These are phyloP conservation scores for Saccharomyces hybrid DNA, from an alignment of 1,139 yeast species.

Conservation along the genomic window DNA sequence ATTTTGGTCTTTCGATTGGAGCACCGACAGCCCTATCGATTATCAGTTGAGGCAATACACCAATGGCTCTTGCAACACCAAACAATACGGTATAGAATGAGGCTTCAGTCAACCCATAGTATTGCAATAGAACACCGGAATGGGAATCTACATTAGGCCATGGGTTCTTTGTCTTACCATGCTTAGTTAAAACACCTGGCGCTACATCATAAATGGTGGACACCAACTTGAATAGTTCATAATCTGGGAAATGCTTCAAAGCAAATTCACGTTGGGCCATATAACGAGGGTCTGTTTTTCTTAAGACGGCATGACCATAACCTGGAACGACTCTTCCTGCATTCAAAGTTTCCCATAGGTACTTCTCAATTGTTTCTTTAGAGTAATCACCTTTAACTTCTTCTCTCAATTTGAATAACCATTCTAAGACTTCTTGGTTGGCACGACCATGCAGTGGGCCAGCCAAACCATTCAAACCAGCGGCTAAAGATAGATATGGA, in stretches of 20 bases:
- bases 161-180: slow-evolving; percentile 98
- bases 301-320: slow-evolving; percentile 40
- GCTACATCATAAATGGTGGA: slow-evolving; percentile 90
- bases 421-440: slow-evolving; percentile 40
- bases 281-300: slow-evolving; percentile 55
- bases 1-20: slow-evolving; percentile 97
- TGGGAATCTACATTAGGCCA: slow-evolving; percentile 98
- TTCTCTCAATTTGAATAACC: slow-evolving; percentile 33
- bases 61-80: slow-evolving; percentile 97
- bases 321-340: slow-evolving; percentile 40
- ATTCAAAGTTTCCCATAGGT: slow-evolving; percentile 37
- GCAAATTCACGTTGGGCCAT: slow-evolving; percentile 97
- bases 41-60: slow-evolving; percentile 94
- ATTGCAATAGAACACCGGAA: slow-evolving; percentile 94
- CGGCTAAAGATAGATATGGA: slow-evolving; percentile 36
- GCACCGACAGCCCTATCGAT: slow-evolving; percentile 92
- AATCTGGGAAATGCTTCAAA: slow-evolving; percentile 93
- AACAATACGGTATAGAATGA: slow-evolving; percentile 96
- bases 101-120: slow-evolving; percentile 93
- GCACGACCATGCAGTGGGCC: slow-evolving; percentile 42
- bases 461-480: slow-evolving; percentile 39
- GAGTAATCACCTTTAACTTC: slow-evolving; percentile 29
- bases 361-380: slow-evolving; percentile 30
- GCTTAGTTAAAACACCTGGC: slow-evolving; percentile 88
- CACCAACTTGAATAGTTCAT: slow-evolving; percentile 84